Conservation (phyloP, 148 eudicot genomes). For the Rhododendron williamsianum region DNA sequence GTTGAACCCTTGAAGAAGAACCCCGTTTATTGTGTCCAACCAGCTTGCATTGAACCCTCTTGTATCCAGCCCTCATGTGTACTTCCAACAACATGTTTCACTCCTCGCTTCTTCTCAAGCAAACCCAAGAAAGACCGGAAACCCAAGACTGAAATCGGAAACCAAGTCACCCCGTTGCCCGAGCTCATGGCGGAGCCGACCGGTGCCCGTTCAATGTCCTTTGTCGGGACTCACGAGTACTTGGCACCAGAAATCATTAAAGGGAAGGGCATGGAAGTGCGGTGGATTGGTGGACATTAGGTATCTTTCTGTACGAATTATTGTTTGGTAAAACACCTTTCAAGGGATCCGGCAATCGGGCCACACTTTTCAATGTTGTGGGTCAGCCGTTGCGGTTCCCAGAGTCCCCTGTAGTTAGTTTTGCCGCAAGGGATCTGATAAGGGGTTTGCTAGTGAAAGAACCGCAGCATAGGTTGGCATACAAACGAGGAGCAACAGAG, state of each 20-base stretch:
- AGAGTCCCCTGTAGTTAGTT: conserved; percentile 68
- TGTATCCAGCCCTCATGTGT: conserved; percentile 81
- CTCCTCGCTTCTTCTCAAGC: conserved; percentile 68
- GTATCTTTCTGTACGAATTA: conserved; percentile 73
- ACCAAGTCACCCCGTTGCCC: conserved; percentile 70
- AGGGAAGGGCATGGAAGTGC: conserved; percentile 97
- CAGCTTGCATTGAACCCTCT: conserved; percentile 80
- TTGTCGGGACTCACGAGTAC: conserved; percentile 87
- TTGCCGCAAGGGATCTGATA: conserved; percentile 77
- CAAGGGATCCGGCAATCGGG: conserved; percentile 84
- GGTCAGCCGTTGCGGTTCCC: conserved; percentile 83
- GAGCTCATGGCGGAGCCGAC: conserved; percentile 91
- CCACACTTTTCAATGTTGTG: conserved; percentile 82
- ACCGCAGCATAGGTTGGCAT: conserved; percentile 76
- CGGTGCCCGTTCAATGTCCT: conserved; percentile 81
- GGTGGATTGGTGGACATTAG: conserved; percentile 94
- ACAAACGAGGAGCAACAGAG: conserved; percentile 80
- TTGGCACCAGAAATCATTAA: conserved; percentile 86
- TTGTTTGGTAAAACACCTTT: conserved; percentile 84
- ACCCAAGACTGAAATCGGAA: conserved; percentile 54
- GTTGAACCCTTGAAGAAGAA: conserved; percentile 37
- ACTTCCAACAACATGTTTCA: conserved; percentile 62
- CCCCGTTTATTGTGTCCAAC: conserved; percentile 60
- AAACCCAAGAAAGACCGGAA: conserved; percentile 66
- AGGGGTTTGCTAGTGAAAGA: conserved; percentile 80